A percentile compares a stretch with the other conserved stretches of the same genome.
phyloP scores from a whole-genome alignment of 331 rosid species.

The Quercus phellos region DNA sequence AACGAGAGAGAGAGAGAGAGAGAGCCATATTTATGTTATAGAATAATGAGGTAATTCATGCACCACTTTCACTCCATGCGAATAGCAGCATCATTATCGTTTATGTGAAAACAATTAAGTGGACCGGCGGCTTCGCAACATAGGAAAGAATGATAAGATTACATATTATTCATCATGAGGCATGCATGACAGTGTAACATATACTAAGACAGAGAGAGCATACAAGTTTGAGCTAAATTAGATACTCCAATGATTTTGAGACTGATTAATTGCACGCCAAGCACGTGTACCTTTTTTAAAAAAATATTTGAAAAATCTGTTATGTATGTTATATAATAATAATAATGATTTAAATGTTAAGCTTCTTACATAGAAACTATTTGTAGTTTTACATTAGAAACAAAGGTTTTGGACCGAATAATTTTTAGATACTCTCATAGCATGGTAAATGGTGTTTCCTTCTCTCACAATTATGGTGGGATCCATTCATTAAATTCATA shows the following conservation, averaged over 20 bases:
- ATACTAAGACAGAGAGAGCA: background rate
- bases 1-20: background rate
- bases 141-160: background rate
- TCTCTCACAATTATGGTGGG: accelerated
- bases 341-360: too few relatives aligned
- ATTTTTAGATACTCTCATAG: accelerated
- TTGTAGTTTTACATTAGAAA: too few relatives aligned
- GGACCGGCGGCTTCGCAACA: background rate
- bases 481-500: too few relatives aligned
- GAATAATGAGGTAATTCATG: background rate
- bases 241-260: too few relatives aligned
- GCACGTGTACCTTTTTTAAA: too few relatives aligned
- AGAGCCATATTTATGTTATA: background rate
- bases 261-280: too few relatives aligned
- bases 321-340: too few relatives aligned
- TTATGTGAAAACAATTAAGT: background rate
- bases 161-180: background rate
- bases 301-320: too few relatives aligned
- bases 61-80: conserved; percentile 4
- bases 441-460: accelerated
- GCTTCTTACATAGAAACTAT: too few relatives aligned
- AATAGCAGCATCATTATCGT: conserved; percentile 3
- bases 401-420: too few relatives aligned
- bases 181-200: background rate
- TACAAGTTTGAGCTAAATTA: too few relatives aligned